A percentile compares a stretch with the other conserved stretches of the same genome.
Conservation (phyloP, 148 eudicot species). For the Arctostaphylos glauca region DNA sequence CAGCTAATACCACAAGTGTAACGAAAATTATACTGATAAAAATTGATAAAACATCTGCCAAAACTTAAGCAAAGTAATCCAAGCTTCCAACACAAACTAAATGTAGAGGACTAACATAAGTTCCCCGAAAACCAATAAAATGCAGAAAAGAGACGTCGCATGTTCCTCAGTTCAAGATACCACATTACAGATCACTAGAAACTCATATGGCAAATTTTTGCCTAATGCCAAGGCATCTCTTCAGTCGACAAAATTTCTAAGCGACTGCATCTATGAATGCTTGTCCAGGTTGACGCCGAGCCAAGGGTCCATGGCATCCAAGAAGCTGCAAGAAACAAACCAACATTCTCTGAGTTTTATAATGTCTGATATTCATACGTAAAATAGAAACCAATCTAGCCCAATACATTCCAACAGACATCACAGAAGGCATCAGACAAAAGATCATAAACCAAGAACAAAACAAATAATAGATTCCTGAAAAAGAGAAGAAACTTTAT, state of each 20-base stretch:
- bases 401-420: not conserved
- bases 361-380: not conserved
- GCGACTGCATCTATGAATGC: conserved; percentile 30
- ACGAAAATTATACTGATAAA: not conserved
- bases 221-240: not conserved
- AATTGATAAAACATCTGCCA: not conserved
- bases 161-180: not conserved
- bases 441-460: not conserved
- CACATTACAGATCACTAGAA: not conserved
- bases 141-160: not conserved
- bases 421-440: not conserved
- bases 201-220: not conserved
- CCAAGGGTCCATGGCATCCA: conserved; percentile 49
- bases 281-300: conserved; percentile 44
- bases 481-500: not conserved
- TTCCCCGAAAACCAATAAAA: not conserved
- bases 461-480: not conserved
- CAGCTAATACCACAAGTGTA: not conserved
- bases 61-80: not conserved
- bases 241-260: not conserved
- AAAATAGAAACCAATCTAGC: not conserved
- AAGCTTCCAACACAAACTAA: not conserved
- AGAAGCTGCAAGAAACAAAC: conserved; percentile 36
- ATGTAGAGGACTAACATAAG: not conserved
- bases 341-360: not conserved